These are phyloP conservation scores for Potentilla sterilis DNA, from an alignment of 306 rosid genomes.

Conservation along the genomic window DNA sequence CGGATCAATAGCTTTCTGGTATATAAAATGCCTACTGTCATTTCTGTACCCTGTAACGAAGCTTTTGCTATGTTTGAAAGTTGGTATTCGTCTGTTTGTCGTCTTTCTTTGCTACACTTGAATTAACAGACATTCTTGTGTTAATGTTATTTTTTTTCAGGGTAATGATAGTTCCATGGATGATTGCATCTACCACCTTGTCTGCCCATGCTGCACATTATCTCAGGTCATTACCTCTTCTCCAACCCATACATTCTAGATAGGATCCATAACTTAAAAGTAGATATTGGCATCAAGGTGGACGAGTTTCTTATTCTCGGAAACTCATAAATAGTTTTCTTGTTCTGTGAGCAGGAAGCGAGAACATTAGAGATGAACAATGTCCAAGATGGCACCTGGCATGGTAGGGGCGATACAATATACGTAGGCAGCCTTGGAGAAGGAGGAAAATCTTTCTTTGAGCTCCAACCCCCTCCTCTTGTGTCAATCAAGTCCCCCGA, in stretches of 20 bases:
- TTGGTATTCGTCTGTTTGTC: not conserved
- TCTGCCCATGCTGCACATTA: slow-evolving; percentile 58
- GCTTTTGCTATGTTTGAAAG: not conserved
- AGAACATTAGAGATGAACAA: slow-evolving; percentile 96
- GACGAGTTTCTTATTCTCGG: not conserved
- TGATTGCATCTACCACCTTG: slow-evolving; percentile 54
- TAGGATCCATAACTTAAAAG: not conserved
- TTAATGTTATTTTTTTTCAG: slow-evolving; percentile 28
- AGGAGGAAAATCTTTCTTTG: slow-evolving; percentile 49
- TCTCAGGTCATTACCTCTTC: slow-evolving; percentile 40
- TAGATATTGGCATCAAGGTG: not conserved
- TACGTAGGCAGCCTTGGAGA: slow-evolving; percentile 67
- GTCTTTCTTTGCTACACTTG: slow-evolving; percentile 15
- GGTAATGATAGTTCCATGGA: slow-evolving; percentile 53
- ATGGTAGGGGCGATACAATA: slow-evolving; percentile 84
- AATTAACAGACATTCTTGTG: not conserved
- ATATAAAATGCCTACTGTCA: not conserved
- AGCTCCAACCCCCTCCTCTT: slow-evolving; percentile 57
- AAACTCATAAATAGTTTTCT: slow-evolving; percentile 16
- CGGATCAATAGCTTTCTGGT: not conserved
- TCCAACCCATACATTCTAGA: not conserved
- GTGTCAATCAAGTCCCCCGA: slow-evolving; percentile 45
- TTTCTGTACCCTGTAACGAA: not conserved
- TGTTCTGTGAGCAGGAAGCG: slow-evolving; percentile 60
- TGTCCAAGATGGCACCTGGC: slow-evolving; percentile 97